phyloP scores from a whole-genome alignment of 495 filamentous ascomycete species.

The Saxophila tyrrhenica region DNA sequence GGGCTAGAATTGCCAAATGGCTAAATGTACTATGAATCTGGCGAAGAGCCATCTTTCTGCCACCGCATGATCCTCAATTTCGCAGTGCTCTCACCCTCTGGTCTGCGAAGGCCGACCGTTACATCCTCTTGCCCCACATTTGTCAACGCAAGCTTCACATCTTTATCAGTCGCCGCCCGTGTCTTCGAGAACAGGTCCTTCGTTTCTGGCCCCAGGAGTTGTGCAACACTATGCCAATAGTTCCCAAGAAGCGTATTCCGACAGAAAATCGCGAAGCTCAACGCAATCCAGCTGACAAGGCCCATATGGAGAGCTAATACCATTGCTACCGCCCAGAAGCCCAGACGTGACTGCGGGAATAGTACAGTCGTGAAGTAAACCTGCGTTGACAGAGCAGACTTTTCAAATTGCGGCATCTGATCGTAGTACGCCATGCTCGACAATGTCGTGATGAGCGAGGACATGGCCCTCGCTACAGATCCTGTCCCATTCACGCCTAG shows the following conservation, averaged over 20 bases:
- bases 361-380: background rate
- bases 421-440: slow-evolving; percentile 4
- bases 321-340: background rate
- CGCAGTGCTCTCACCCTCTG: background rate
- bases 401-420: background rate
- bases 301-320: background rate
- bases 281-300: background rate
- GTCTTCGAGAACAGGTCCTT: background rate
- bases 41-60: background rate
- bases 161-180: background rate
- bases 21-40: too few species aligned
- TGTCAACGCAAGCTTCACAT: background rate
- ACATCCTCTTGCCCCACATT: background rate
- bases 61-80: background rate
- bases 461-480: background rate
- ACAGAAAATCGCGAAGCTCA: background rate
- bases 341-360: background rate
- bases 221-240: background rate
- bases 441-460: background rate
- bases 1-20: too few species aligned
- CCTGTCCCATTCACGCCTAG: background rate
- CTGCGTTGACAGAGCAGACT: background rate
- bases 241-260: background rate
- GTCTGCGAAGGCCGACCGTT: background rate
- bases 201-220: background rate